Percentiles rank a stretch among this genome's conserved stretches.
Evolutionary conservation across 1,139 yeast genomes (phyloP).

Genomic region (Lodderomyces jiufengensis): DNA sequence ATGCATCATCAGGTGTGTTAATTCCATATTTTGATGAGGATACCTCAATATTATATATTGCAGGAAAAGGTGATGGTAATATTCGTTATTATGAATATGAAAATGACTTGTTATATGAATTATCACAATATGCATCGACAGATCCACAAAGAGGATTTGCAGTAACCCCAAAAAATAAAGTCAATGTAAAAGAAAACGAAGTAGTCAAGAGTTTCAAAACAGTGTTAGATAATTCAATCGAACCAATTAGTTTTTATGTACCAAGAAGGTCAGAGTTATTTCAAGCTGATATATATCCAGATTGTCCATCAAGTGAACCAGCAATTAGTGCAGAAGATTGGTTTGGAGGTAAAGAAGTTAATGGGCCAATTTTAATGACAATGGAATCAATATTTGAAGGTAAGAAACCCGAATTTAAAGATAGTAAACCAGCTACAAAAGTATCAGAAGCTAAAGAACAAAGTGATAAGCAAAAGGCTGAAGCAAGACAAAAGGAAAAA

Average conservation of each 20-base stretch:
- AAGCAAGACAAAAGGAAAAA: constrained; percentile 14
- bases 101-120: constrained; percentile 73
- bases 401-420: constrained; percentile 42
- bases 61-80: constrained; percentile 98
- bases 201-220: constrained; percentile 78
- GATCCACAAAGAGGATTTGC: constrained; percentile 98
- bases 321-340: constrained; percentile 80
- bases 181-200: constrained; percentile 80
- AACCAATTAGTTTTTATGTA: constrained; percentile 86
- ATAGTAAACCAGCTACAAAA: constrained; percentile 31
- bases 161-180: constrained; percentile 76
- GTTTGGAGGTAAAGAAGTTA: constrained; percentile 69
- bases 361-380: constrained; percentile 77
- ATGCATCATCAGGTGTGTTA: constrained; percentile 87
- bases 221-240: constrained; percentile 75
- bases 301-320: constrained; percentile 76
- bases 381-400: constrained; percentile 82
- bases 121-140: constrained; percentile 81
- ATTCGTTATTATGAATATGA: constrained; percentile 88
- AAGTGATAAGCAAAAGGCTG: constrained; percentile 18
- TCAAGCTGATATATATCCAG: constrained; percentile 91
- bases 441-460: constrained; percentile 27
- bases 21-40: constrained; percentile 87
- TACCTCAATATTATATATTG: constrained; percentile 76
- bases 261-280: constrained; percentile 93